Evolutionary conservation across 768 basidiomycete genomes (phyloP), one percentile per base, ranked within the genome.

Genomic region (Coprinopsis strossmayeri): DNA sequence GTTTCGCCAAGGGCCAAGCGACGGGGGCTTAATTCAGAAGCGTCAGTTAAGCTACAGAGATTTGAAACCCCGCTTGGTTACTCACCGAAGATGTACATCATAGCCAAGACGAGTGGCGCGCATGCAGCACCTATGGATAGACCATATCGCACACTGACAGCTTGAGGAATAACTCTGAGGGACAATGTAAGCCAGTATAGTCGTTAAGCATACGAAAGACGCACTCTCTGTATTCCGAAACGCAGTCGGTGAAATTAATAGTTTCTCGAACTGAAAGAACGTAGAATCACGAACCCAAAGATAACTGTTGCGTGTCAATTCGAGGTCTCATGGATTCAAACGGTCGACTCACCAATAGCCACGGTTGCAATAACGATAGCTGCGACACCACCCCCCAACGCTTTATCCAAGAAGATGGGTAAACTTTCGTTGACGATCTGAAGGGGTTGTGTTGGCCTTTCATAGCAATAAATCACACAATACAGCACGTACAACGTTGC

Each of bases 361-460:
- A 78, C 78, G 0, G 88, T 90, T 10, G 88, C 86, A n/a, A 89
- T 84, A 1, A 73, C 77, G 2, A 91, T 76, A 0, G 88, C 88
- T 21, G 85, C 80, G 24, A 89, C 59, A 9, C 88, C 88, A 3
- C 87, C 88, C 2, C 73, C 73, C 34, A 75, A 59, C 70, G 86
- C 87, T 54, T 79, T 81, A 57, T 90, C 86, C 40, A 90, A 65
- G 61, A 90, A 90, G 37, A 91, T 88, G 28, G 87, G 87, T 49
- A 91, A 75, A 65, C 84, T 84, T 61, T 90, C 88, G 53, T 91
- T 91, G 47, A 90, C 70, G 49, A 90, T 78, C 87, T 88, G 12
- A 23, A 9, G 12, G 10, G 23, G 10, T 21, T 9, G 43, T 17
- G 27, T n/a, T 24, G 20, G n/a, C n/a, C n/a, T n/a, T 15, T 15